Evolutionary conservation across 2,329 filamentous ascomycete species (phyloP).

Genomic region (Talaromyces sp.): DNA sequence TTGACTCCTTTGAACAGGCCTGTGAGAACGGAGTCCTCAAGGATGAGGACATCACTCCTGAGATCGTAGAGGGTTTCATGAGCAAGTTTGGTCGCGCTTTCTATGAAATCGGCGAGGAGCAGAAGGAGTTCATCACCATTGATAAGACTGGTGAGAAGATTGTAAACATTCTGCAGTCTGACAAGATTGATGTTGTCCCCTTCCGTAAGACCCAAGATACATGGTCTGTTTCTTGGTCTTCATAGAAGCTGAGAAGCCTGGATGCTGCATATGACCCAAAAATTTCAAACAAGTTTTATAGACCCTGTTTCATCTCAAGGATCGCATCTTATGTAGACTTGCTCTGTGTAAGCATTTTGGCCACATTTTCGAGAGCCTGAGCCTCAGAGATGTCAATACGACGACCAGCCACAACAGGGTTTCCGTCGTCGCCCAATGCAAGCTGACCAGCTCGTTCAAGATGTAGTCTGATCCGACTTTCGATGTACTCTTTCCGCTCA

Average conservation of each 20-base stretch:
- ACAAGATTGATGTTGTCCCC: conserved; percentile 65
- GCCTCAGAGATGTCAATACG: conserved; percentile 45
- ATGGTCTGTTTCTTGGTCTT: conserved; percentile 40
- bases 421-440: conserved; percentile 35
- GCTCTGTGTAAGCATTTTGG: conserved; percentile 38
- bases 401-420: conserved; percentile 40
- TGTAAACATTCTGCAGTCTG: conserved; percentile 56
- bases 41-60: conserved; percentile 57
- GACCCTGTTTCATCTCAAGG: background rate
- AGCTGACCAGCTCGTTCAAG: conserved; percentile 61
- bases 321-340: background rate
- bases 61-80: conserved; percentile 61
- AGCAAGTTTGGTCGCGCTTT: conserved; percentile 60
- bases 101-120: conserved; percentile 56
- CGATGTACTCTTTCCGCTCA: conserved; percentile 79
- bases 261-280: conserved; percentile 6
- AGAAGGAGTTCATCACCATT: conserved; percentile 58
- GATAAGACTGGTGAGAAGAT: conserved; percentile 60
- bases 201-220: conserved; percentile 65
- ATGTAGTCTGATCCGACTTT: conserved; percentile 74
- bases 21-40: conserved; percentile 56
- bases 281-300: conserved; percentile 1
- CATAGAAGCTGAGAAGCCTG: conserved; percentile 9
- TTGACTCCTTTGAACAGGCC: conserved; percentile 61
- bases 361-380: conserved; percentile 44